These are phyloP conservation scores for Pulveroboletus sp. DNA, from an alignment of 768 basidiomycete genomes.

Conservation along the genomic window DNA sequence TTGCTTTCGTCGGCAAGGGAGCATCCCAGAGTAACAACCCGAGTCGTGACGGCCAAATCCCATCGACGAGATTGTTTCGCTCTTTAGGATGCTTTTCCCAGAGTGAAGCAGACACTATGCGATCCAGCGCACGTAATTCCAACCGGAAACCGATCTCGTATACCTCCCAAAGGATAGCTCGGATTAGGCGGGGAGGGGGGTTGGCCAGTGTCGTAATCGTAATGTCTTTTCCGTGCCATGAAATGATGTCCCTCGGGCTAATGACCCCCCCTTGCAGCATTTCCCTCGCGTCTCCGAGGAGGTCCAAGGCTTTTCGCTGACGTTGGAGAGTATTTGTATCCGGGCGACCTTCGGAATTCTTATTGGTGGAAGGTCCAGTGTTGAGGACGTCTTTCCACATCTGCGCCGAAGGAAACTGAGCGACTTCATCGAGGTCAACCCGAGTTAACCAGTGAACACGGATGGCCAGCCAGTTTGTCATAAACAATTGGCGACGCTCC, in stretches of 20 bases:
- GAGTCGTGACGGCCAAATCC: neutral
- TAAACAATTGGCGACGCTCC: neutral
- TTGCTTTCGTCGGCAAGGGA: neutral
- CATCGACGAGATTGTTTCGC: neutral
- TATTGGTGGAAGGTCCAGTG: too few relatives aligned
- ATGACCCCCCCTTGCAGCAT: neutral
- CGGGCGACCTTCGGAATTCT: too few relatives aligned
- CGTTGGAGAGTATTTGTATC: too few relatives aligned
- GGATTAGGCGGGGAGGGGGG: neutral
- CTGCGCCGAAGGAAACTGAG: constrained; percentile 2
- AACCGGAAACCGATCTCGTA: constrained; percentile 18
- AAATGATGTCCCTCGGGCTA: neutral
- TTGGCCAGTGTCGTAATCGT: neutral
- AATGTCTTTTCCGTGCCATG: neutral
- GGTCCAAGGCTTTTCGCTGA: neutral
- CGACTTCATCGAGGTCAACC: constrained; percentile 1
- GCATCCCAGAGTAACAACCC: neutral
- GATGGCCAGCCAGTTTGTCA: constrained; percentile 11
- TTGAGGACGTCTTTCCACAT: neutral
- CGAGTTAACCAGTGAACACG: constrained; percentile 2
- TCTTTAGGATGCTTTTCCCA: constrained; percentile 4
- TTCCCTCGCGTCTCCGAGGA: neutral
- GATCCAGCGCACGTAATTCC: constrained; percentile 20
- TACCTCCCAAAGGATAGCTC: constrained; percentile 16
- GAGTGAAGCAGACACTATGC: neutral